Base-by-base conservation (phyloP, 768 basidiomycete species). In the Lactarius sp. region DNA sequence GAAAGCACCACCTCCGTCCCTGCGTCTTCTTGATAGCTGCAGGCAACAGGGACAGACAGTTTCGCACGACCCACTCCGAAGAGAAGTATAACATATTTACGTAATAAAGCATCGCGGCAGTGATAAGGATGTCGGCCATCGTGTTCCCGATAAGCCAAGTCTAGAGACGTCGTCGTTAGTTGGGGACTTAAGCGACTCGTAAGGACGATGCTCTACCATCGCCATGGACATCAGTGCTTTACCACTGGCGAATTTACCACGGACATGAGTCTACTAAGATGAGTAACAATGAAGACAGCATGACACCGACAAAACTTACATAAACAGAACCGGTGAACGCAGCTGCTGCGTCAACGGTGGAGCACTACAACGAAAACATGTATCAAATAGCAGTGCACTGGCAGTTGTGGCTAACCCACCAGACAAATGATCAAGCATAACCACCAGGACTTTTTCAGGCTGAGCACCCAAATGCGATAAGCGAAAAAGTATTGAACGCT, bases 381-480 rank as follows among this genome's bases (percentile, higher is more conserved):
- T n/a, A 13, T 14, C 14, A 16, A 16, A 16, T 3, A 5, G 47
- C 18, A 20, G 0, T 20, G 6, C 7, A 47, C 4, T 20, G 1
- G 20, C 10, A 14, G 41, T 41, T 8, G 20, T 3, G 20, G 10
- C n/a, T n/a, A 12, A 47, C 46, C 3, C 46, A 64, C 62, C 27
- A 59, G 13, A 53, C 62, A 63, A 4, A 63, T 63, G 42, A 41
- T 1, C 2, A 16, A 5, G 37, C 34, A 41, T 20, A 59, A 18
- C 56, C 42, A 49, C 56, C 52, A 9, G 18, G 51, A 6, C 22
- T 36, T 7, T 31, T 47, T 44, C 6, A 10, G 8, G n/a, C 56
- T 18, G 18, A 63, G 62, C 2, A 54, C 3, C 56, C 57, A 63
- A 44, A 63, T 27, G 4, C 62, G 52, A 49, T 63, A 39, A 4